A percentile compares a stretch with the other conserved stretches of the same genome.
phyloP scores from a whole-genome alignment of 176 grass and related monocot genomes.

The Carex scoparia region DNA sequence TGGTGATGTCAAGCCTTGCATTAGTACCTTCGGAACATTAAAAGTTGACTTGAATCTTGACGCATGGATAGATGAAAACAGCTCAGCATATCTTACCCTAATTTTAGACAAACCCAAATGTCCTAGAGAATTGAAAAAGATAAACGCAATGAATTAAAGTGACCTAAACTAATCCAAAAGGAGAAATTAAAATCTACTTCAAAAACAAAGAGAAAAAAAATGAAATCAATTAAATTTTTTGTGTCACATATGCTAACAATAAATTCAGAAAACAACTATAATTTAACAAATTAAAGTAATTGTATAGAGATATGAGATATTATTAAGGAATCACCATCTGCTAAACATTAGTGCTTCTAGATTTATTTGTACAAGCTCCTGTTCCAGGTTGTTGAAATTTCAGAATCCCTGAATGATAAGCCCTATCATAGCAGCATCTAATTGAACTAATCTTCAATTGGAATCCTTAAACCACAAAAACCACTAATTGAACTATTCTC shows the following conservation, averaged over 20 bases:
- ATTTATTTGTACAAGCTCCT: neutral
- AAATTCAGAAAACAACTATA: neutral
- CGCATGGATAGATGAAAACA: neutral
- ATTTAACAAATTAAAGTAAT: neutral
- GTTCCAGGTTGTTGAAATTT: neutral
- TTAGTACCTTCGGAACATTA: neutral
- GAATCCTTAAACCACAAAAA: neutral
- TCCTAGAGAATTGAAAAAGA: neutral
- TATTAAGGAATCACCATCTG: neutral
- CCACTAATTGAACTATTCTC: neutral
- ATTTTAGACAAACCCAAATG: constrained; percentile 5
- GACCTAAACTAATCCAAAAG: too few species aligned
- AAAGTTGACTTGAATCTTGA: neutral
- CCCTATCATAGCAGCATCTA: neutral
- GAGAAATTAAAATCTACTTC: neutral
- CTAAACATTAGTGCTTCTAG: neutral
- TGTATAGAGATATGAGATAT: neutral
- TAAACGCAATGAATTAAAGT: neutral
- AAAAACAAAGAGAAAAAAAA: too few species aligned
- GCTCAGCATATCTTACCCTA: neutral
- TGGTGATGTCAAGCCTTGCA: neutral
- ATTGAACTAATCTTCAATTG: neutral
- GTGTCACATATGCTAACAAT: neutral
- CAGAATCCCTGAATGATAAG: neutral
- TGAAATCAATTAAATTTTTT: too few species aligned